These are phyloP conservation scores for Allantophomopsis cytisporea DNA, from an alignment of 2,329 filamentous ascomycete species.

Conservation along the genomic window DNA sequence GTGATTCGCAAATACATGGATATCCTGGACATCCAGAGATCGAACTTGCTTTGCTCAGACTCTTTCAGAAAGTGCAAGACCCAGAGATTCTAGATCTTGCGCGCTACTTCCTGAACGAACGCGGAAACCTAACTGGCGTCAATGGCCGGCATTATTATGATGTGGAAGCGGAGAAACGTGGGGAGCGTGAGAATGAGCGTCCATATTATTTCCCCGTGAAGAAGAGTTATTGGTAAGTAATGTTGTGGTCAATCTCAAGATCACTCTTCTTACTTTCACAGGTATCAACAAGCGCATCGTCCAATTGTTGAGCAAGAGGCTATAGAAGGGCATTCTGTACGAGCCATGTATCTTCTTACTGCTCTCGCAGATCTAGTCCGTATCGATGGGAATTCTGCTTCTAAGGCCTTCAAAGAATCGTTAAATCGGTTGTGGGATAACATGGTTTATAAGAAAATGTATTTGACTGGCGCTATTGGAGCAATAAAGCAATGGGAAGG, in stretches of 20 bases:
- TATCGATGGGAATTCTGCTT: slow-evolving; percentile 13
- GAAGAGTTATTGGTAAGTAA: slow-evolving; percentile 21
- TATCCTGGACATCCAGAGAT: slow-evolving; percentile 48
- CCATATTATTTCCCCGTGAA: slow-evolving; percentile 31
- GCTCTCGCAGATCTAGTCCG: slow-evolving; percentile 40
- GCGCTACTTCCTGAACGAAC: slow-evolving; percentile 41
- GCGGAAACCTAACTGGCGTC: slow-evolving; percentile 35
- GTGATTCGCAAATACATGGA: slow-evolving; percentile 33
- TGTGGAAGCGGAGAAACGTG: slow-evolving; percentile 34
- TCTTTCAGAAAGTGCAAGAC: slow-evolving; percentile 25
- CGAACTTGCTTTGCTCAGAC: slow-evolving; percentile 31
- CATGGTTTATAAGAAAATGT: slow-evolving; percentile 49
- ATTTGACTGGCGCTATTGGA: slow-evolving; percentile 46
- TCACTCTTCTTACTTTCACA: slow-evolving; percentile 13
- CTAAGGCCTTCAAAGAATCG: slow-evolving; percentile 12
- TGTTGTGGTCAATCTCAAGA: slow-evolving; percentile 22
- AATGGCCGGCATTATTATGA: slow-evolving; percentile 38
- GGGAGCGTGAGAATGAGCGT: slow-evolving; percentile 31
- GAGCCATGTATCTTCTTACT: slow-evolving; percentile 46
- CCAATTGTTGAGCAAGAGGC: slow-evolving; percentile 38
- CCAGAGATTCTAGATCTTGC: slow-evolving; percentile 30
- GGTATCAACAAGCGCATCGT: slow-evolving; percentile 42
- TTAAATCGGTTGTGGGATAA: slow-evolving; percentile 40
- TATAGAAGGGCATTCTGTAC: slow-evolving; percentile 44
- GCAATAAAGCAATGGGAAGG: slow-evolving; percentile 44